Evolutionary conservation across 768 basidiomycete species (phyloP).

Genomic region (Auricularia heimuer): DNA sequence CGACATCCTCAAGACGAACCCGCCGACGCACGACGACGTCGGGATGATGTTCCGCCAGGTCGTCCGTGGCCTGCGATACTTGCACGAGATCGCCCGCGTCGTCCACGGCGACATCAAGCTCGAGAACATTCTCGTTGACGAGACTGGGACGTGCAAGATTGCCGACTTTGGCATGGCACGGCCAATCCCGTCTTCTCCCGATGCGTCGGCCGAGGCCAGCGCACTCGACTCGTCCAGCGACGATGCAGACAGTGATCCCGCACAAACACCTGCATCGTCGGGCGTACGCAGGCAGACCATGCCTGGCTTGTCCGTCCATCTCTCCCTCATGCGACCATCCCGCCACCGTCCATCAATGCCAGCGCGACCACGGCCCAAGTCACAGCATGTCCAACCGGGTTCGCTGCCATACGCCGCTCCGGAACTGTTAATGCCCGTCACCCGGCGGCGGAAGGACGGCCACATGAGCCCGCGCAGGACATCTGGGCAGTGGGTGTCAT

Average conservation of each 20-base stretch:
- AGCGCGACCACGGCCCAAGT: constrained; percentile 17
- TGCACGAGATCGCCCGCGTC: constrained; percentile 65
- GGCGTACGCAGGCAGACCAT: constrained; percentile 17
- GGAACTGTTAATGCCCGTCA: constrained; percentile 65
- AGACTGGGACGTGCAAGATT: constrained; percentile 78
- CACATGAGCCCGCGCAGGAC: constrained; percentile 64
- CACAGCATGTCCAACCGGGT: constrained; percentile 56
- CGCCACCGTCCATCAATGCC: constrained; percentile 5
- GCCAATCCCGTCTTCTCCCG: constrained; percentile 39
- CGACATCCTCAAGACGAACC: constrained; percentile 65
- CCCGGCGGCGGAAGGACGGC: constrained; percentile 15
- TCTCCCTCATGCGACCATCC: constrained; percentile 33
- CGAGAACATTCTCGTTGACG: constrained; percentile 91
- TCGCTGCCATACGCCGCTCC: constrained; percentile 88
- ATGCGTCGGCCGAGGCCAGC: constrained; percentile 29
- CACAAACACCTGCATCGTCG: constrained; percentile 4
- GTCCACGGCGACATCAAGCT: constrained; percentile 95
- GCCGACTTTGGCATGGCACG: constrained; percentile 77
- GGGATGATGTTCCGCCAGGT: constrained; percentile 84
- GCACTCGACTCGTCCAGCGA: constrained; percentile 18
- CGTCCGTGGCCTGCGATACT: constrained; percentile 69
- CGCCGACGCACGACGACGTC: constrained; percentile 65
- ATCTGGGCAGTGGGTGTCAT: constrained; percentile 94
- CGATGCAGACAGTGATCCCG: constrained; percentile 8
- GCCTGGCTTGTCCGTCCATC: constrained; percentile 19